Evolutionary conservation across 2,329 filamentous ascomycete genomes (phyloP), one percentile per base, ranked within the genome.

Genomic region (Colletotrichum somersetense): DNA sequence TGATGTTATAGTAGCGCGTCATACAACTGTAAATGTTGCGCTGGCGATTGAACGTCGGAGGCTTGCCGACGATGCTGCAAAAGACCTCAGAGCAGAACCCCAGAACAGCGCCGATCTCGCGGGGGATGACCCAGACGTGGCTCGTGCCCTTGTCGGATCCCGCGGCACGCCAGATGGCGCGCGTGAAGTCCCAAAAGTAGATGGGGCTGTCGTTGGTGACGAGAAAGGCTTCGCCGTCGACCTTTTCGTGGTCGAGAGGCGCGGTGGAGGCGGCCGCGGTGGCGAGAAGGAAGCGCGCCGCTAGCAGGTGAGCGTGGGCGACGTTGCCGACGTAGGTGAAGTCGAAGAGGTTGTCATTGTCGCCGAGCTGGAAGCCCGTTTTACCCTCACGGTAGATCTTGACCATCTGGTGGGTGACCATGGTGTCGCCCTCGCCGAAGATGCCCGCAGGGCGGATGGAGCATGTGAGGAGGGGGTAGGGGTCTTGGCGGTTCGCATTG

Each of bases 101-200:
- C 18, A 91, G 78, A 16, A 83, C 69, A 73, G 89, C 77, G 68
- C 89, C 89, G 50, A 88, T 62, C 59, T 85, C 85, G 71, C 84
- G 84, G 58, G 86, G 81, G 74, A 92, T 83, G 7, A 81, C 79
- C 88, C 89, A 90, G 66, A 89, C 88, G 75, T 86, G 83, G 62
- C 85, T 84, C 6, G 84, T 87, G 26, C 88, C 89, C 70, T 82
- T 81, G 10, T 83, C 79, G 68, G 81, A 85, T 46, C 90, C 90
- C 14, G 88, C 88, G 53, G 86, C 87, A 74, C 83, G 84, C 94
- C 94, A 98, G 58, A 97, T 87, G 50, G 91, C 90, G 52, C 93
- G 88, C 71, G 93, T 90, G 79, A 97, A 93, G 81, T 97, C 94
- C 91, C 96, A 97, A 82, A 97, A 97, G 80, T 96, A 96, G 26